Conservation (phyloP, 305 asterid species). For the Andrographis paniculata region DNA sequence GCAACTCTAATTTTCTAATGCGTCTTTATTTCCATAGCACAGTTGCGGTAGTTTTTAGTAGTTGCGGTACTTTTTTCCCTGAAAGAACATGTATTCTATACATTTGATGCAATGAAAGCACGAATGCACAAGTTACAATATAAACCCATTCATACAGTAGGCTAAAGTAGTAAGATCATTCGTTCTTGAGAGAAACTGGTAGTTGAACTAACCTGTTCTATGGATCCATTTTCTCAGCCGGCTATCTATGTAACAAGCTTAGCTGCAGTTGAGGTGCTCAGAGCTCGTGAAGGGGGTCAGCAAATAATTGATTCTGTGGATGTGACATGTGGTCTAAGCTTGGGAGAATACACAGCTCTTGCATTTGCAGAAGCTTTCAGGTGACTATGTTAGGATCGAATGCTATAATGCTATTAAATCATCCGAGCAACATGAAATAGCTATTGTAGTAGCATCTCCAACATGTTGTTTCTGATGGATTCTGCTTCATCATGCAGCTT, state of each 20-base stretch:
- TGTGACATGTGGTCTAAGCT: constrained; percentile 91
- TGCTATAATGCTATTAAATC: no score
- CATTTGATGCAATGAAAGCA: constrained; percentile 2
- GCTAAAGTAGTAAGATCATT: no score
- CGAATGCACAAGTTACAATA: not conserved
- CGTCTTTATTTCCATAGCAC: no score
- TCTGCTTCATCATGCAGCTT: constrained; percentile 37
- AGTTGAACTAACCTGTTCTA: constrained; percentile 13
- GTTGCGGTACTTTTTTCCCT: constrained; percentile 1
- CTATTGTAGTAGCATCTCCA: no score
- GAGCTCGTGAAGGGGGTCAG: constrained; percentile 93
- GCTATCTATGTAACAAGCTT: constrained; percentile 95
- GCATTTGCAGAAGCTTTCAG: constrained; percentile 98
- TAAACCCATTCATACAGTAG: not conserved
- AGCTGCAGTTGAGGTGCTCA: constrained; percentile 96
- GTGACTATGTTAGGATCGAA: constrained; percentile 20
- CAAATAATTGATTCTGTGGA: constrained; percentile 85
- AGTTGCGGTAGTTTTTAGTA: no score
- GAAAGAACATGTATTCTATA: constrained; percentile 5
- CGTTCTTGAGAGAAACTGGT: not conserved
- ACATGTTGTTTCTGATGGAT: constrained; percentile 6
- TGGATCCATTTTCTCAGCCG: constrained; percentile 48
- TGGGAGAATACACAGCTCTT: constrained; percentile 98
- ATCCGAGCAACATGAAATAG: no score
- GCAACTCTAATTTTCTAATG: constrained; percentile 9